Base-by-base conservation (phyloP, 768 basidiomycete species). In the Trametes meyenii region DNA sequence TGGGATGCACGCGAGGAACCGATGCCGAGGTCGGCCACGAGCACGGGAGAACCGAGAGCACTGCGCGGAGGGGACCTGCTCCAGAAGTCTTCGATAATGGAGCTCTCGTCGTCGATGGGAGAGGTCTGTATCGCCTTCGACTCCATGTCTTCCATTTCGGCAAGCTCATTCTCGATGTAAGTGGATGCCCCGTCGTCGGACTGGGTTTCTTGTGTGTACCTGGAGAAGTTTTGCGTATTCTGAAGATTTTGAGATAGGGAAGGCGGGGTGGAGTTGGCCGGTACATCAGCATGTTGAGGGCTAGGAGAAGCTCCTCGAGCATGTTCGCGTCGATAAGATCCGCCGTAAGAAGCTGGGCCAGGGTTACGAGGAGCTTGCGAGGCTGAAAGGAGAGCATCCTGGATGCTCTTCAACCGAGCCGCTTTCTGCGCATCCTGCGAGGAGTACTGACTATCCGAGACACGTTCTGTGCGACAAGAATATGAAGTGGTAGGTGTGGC, bases 141-240 rank as follows among this genome's bases (percentile, higher is more conserved):
- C 49, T 58, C 57, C 57, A 58, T 43, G 23, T 64, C 58, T 33
- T 60, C 54, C 58, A 60, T 43, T 12, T 63, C 57, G 36, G 57
- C 56, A 8, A 63, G 39, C 17, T 58, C 62, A 21, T 54, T 50
- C 46, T 63, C 62, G 49, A 42, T 2, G n/a, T 57, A 17, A 42
- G 54, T 58, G 50, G 39, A 58, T 38, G 56, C 49, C 11, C 56
- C 61, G 38, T 50, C 51, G n/a, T 62, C 61, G 26, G 52, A 53
- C 39, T 54, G 50, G 23, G 39, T 33, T 42, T 56, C 43, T 19
- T 44, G 50, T 26, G 36, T 5, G 16, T 8, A 17, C 26, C 61
- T 45, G 33, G 61, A 23, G 49, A 62, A 39, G 48, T 29, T 26
- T 10, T 38, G 43, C 42, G 19, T 24, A 17, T 7, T 44, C 49